These are phyloP conservation scores for Pythium brachiatum DNA, from an alignment of 352 stramenopile genomes.

Conservation along the genomic window DNA sequence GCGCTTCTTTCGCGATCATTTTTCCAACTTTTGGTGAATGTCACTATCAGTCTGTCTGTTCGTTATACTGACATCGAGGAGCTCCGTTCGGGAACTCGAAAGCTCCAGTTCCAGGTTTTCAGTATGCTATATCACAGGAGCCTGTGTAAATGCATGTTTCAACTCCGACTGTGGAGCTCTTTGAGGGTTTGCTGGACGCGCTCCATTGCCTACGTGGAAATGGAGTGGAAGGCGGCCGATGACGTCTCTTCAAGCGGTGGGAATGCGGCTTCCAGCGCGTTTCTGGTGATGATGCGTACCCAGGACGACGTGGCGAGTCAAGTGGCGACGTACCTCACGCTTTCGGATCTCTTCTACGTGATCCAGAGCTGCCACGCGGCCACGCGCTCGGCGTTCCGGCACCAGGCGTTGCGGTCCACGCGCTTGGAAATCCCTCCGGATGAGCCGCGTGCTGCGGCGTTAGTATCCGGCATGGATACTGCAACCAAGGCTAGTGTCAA, in stretches of 20 bases:
- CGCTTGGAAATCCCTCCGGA: constrained; percentile 16
- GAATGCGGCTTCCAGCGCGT: neutral
- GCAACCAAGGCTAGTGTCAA: neutral
- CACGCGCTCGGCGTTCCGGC: constrained; percentile 20
- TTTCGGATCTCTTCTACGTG: constrained; percentile 20
- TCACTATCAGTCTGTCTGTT: neutral
- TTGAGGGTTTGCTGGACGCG: neutral
- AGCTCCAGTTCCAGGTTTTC: neutral
- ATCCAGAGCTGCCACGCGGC: constrained; percentile 19
- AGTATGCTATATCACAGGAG: neutral
- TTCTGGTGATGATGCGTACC: constrained; percentile 21
- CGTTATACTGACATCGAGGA: neutral
- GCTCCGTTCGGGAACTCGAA: neutral
- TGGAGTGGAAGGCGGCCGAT: neutral
- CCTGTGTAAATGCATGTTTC: neutral
- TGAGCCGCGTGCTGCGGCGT: neutral
- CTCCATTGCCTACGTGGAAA: neutral
- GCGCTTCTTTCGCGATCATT: too few relatives aligned
- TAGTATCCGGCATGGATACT: constrained; percentile 13
- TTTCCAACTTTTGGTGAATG: neutral
- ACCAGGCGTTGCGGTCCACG: constrained; percentile 11
- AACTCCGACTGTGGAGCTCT: neutral
- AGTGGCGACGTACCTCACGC: constrained; percentile 23
- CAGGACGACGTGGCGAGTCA: constrained; percentile 23
- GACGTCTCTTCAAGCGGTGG: neutral